These are phyloP conservation scores for Torulaspora microellipsoides DNA, from an alignment of 805 yeast species.

Conservation along the genomic window DNA sequence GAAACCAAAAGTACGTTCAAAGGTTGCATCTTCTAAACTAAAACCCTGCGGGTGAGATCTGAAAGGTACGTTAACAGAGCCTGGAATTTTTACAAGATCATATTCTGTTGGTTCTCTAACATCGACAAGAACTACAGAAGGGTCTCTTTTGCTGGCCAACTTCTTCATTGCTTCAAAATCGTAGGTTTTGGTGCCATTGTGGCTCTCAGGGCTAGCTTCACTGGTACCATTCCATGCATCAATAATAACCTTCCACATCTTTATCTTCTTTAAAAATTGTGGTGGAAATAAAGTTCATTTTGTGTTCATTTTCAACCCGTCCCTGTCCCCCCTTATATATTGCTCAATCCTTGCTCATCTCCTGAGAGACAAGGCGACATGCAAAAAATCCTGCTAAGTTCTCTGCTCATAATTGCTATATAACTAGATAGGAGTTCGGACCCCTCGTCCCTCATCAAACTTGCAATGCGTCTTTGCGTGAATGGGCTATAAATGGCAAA, in stretches of 20 bases:
- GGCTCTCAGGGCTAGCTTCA: slow-evolving; percentile 4
- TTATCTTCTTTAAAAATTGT: too few relatives aligned
- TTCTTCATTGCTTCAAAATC: slow-evolving; percentile 49
- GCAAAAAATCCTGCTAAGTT: too few relatives aligned
- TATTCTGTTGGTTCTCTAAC: slow-evolving; percentile 84
- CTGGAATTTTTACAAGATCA: slow-evolving; percentile 65
- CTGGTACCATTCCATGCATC: slow-evolving; percentile 29
- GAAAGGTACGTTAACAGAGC: slow-evolving; percentile 79
- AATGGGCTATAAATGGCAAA: too few relatives aligned
- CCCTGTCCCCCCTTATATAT: too few relatives aligned
- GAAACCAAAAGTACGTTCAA: slow-evolving; percentile 67
- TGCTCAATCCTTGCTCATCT: too few relatives aligned
- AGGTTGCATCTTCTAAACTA: slow-evolving; percentile 62
- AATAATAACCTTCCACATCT: slow-evolving; percentile 24
- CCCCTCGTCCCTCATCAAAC: too few relatives aligned
- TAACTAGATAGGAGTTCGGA: too few relatives aligned
- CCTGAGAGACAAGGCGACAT: too few relatives aligned
- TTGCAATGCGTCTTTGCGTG: too few relatives aligned
- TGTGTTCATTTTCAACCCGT: too few relatives aligned
- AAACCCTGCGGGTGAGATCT: slow-evolving; percentile 84
- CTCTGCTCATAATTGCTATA: too few relatives aligned
- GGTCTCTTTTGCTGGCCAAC: slow-evolving; percentile 39
- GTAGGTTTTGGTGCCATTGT: slow-evolving; percentile 41
- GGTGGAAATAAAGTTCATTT: too few relatives aligned
- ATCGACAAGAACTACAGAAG: slow-evolving; percentile 59